Conservation (phyloP, 805 yeast species). For the Schizosaccharomyces lindneri region DNA sequence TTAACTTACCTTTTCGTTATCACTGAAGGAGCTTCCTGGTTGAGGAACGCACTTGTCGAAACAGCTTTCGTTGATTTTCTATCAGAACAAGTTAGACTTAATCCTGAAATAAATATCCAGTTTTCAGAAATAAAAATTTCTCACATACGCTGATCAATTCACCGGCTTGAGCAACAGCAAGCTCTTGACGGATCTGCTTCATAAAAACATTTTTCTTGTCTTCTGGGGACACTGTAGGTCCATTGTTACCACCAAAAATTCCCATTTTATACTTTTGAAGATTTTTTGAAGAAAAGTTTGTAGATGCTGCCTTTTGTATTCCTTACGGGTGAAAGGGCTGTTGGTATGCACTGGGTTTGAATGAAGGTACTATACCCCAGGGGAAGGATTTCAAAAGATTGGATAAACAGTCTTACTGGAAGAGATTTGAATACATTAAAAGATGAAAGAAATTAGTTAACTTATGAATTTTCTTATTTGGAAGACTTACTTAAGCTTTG, state of each 20-base stretch:
- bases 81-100: background rate
- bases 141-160: slow-evolving; percentile 1
- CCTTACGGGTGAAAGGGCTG: too few species aligned
- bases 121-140: background rate
- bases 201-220: background rate
- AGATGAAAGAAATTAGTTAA: too few species aligned
- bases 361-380: too few species aligned
- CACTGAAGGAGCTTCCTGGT: slow-evolving; percentile 23
- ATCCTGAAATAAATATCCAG: background rate
- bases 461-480: too few species aligned
- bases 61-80: slow-evolving; percentile 49
- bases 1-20: slow-evolving; percentile 20
- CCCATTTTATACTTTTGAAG: background rate
- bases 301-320: too few species aligned
- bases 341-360: too few species aligned
- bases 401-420: too few species aligned
- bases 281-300: too few species aligned
- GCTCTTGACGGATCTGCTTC: slow-evolving; percentile 1
- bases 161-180: slow-evolving; percentile 2
- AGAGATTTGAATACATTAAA: too few species aligned
- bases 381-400: too few species aligned
- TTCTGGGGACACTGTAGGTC: background rate
- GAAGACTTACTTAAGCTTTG: too few species aligned
- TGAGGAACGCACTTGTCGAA: slow-evolving; percentile 40
- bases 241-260: background rate